Conservation (phyloP, 2,329 filamentous ascomycete species). For the Dichotomopilus funicola region DNA sequence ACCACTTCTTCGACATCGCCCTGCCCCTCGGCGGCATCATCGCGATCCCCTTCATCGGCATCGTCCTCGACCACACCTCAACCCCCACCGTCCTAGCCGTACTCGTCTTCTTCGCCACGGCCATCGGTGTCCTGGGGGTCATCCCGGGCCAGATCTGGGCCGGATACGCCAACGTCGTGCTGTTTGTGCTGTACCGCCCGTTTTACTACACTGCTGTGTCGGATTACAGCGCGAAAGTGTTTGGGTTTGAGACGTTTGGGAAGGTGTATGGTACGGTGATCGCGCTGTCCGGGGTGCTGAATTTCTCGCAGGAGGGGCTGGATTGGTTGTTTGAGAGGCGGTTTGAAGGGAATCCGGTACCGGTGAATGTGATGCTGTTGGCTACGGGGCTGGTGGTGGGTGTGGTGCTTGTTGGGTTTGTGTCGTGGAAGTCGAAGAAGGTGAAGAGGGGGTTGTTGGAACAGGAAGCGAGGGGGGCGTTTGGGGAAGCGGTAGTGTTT, state of each 20-base stretch:
- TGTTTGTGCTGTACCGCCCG: conserved; percentile 81
- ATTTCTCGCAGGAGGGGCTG: conserved; percentile 74
- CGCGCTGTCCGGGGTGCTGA: conserved; percentile 74
- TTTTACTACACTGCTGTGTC: conserved; percentile 89
- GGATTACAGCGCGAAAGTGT: conserved; percentile 86
- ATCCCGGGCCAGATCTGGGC: conserved; percentile 59
- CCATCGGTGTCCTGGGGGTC: conserved; percentile 70
- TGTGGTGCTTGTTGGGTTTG: conserved; percentile 57
- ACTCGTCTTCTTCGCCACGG: conserved; percentile 64
- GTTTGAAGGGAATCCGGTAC: conserved; percentile 66
- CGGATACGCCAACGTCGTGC: conserved; percentile 66
- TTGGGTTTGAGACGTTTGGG: conserved; percentile 85
- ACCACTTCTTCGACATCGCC: conserved; percentile 74
- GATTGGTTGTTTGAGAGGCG: conserved; percentile 70
- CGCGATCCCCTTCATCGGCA: conserved; percentile 80
- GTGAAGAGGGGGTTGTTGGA: conserved; percentile 31
- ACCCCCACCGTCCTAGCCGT: conserved; percentile 64
- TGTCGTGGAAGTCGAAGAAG: conserved; percentile 39
- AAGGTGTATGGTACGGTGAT: conserved; percentile 93
- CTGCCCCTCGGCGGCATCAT: conserved; percentile 76
- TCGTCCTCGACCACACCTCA: conserved; percentile 68
- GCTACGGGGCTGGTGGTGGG: conserved; percentile 58
- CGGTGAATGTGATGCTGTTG: conserved; percentile 67
- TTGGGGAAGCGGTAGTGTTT: conserved; percentile 5
- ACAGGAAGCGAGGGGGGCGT: conserved; percentile 27